Evolutionary conservation across 768 basidiomycete species (phyloP).

Genomic region (Xerocomus brunneocitrinus): DNA sequence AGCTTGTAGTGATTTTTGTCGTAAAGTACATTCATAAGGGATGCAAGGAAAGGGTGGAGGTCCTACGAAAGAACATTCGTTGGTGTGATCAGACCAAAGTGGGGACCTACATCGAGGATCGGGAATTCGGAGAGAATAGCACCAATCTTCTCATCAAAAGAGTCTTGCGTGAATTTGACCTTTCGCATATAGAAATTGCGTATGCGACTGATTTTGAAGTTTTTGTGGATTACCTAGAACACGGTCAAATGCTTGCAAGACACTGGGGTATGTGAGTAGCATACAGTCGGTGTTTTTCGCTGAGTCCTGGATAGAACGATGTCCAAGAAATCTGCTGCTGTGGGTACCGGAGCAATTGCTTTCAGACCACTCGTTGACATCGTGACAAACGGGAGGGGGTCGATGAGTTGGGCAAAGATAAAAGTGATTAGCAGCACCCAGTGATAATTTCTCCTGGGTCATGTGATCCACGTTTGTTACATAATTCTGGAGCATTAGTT

Average conservation of each 20-base stretch:
- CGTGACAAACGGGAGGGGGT: conserved; percentile 11
- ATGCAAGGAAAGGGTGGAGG: conserved; percentile 93
- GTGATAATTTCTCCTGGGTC: conserved; percentile 5
- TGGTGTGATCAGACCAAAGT: not conserved
- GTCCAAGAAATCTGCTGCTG: conserved; percentile 90
- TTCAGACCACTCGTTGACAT: conserved; percentile 90
- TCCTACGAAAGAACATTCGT: conserved; percentile 44
- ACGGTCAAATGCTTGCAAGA: not conserved
- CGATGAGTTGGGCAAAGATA: conserved; percentile 9
- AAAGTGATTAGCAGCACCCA: not conserved
- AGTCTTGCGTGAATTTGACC: conserved; percentile 97
- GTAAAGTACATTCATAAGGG: conserved; percentile 96
- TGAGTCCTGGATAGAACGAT: conserved; percentile 93
- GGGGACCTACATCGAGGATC: conserved; percentile 79
- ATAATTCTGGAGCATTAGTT: not conserved
- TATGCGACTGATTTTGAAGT: conserved; percentile 99
- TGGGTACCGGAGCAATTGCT: conserved; percentile 97
- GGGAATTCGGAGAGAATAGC: conserved; percentile 96
- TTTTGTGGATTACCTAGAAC: conserved; percentile 91
- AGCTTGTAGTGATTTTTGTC: conserved; percentile 99
- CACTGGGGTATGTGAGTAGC: not conserved
- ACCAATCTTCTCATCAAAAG: conserved; percentile 92
- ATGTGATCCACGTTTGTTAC: conserved; percentile 8
- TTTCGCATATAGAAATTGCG: conserved; percentile 99
- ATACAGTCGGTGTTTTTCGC: conserved; percentile 92